phyloP scores from a whole-genome alignment of 148 eudicot genomes.

The Rhododendron kiyosumense region DNA sequence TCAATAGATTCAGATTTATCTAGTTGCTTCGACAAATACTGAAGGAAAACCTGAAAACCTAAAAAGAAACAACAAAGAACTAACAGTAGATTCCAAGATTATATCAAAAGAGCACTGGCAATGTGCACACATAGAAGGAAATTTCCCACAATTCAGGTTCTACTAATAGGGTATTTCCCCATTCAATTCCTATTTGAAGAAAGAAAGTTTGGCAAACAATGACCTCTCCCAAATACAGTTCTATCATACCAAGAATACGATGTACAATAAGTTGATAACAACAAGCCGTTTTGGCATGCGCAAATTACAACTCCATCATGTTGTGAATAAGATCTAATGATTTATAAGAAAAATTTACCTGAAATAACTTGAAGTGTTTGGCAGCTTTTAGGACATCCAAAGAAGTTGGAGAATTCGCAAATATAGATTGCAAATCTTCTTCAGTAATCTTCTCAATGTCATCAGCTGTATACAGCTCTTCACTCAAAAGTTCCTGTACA shows the following conservation, averaged over 20 bases:
- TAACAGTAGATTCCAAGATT: background rate
- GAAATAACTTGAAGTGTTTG: conserved; percentile 67
- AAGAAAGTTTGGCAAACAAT: background rate
- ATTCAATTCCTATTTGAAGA: background rate
- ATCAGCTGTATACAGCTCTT: conserved; percentile 75
- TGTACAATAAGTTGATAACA: background rate
- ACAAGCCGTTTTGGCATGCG: background rate
- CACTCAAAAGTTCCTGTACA: conserved; percentile 62
- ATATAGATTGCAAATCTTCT: conserved; percentile 46
- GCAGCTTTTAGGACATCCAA: conserved; percentile 87
- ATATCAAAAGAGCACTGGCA: background rate
- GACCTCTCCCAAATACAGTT: background rate
- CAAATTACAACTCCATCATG: background rate
- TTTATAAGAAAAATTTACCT: conserved; percentile 38
- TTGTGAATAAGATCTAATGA: background rate
- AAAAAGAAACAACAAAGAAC: background rate
- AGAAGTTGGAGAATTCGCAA: conserved; percentile 74
- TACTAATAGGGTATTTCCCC: background rate
- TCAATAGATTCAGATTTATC: background rate
- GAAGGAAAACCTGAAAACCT: background rate
- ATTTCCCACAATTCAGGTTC: background rate
- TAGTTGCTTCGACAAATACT: background rate
- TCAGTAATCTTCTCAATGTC: conserved; percentile 62
- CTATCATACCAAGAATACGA: background rate
- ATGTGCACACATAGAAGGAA: background rate